Evolutionary conservation across 768 basidiomycete species (phyloP).

Genomic region (Mycena floridula): DNA sequence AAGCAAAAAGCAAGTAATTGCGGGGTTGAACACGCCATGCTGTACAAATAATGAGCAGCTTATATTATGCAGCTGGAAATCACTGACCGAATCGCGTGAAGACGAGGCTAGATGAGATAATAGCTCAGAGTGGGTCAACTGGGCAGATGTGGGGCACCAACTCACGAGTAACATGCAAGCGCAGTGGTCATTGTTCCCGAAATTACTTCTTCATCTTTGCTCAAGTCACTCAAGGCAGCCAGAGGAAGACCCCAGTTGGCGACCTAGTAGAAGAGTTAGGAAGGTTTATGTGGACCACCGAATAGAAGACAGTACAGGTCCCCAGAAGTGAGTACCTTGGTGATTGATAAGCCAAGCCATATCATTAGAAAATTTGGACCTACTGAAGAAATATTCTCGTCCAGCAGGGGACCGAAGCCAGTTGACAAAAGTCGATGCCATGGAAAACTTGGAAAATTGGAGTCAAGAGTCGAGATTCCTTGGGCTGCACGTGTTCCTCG

Average conservation of each 20-base stretch:
- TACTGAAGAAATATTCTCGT: constrained; percentile 93
- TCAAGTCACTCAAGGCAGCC: constrained; percentile 86
- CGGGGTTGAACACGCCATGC: constrained; percentile 95
- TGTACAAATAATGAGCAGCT: constrained; percentile 20
- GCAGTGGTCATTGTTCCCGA: constrained; percentile 96
- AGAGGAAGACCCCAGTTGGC: constrained; percentile 98
- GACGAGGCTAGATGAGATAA: constrained; percentile 42
- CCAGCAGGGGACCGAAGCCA: constrained; percentile 93
- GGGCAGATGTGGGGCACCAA: no score
- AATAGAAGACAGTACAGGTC: constrained; percentile 68
- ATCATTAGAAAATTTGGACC: constrained; percentile 23
- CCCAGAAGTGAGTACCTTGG: constrained; percentile 96
- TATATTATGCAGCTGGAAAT: constrained; percentile 2
- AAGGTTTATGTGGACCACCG: not conserved
- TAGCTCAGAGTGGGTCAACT: constrained; percentile 3
- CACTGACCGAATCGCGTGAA: constrained; percentile 92
- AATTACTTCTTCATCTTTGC: constrained; percentile 93
- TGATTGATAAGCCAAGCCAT: constrained; percentile 5
- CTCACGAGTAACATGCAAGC: constrained; percentile 88
- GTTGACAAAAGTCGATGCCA: constrained; percentile 81
- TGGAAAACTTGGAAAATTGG: constrained; percentile 21
- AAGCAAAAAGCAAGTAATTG: constrained; percentile 93
- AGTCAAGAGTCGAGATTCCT: no score
- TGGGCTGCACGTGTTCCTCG: not conserved
- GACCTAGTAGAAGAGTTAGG: constrained; percentile 43